A percentile compares a stretch with the other conserved stretches of the same genome.
Conservation (phyloP, 768 basidiomycete species). For the Rhizopogon sp. region DNA sequence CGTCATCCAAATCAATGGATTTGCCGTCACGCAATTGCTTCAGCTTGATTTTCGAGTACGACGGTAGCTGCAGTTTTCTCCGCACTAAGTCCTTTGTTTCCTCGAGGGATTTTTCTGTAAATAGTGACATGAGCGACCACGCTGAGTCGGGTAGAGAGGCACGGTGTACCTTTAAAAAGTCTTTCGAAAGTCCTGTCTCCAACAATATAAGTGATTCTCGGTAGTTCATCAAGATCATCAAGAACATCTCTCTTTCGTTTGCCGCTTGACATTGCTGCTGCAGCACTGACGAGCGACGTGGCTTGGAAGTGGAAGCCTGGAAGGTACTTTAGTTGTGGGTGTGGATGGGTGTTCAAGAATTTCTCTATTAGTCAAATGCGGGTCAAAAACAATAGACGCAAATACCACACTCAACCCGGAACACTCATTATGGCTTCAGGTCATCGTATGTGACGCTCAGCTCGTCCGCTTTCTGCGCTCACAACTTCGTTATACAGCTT, state of each 20-base stretch:
- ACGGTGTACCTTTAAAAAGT: slow-evolving; percentile 38
- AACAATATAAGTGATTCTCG: slow-evolving; percentile 34
- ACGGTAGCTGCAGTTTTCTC: slow-evolving; percentile 52
- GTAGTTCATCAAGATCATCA: slow-evolving; percentile 10
- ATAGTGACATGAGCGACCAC: slow-evolving; percentile 2
- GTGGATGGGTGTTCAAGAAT: not conserved
- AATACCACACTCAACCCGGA: slow-evolving; percentile 16
- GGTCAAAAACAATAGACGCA: slow-evolving; percentile 16
- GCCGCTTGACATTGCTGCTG: slow-evolving; percentile 11
- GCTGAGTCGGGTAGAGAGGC: not conserved
- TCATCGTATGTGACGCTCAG: slow-evolving; percentile 17
- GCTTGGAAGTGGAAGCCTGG: not conserved
- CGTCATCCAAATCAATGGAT: slow-evolving; percentile 70
- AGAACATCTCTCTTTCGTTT: slow-evolving; percentile 20
- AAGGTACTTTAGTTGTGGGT: not conserved
- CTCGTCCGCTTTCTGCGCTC: slow-evolving; percentile 1
- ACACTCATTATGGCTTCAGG: slow-evolving; percentile 28
- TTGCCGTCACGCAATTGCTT: slow-evolving; percentile 50
- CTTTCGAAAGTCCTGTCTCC: slow-evolving; percentile 33
- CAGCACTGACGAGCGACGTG: slow-evolving; percentile 5
- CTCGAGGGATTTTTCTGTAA: slow-evolving; percentile 54
- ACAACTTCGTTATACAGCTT: slow-evolving; percentile 30
- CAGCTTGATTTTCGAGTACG: slow-evolving; percentile 31
- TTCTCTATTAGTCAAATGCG: not conserved
- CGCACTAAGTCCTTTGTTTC: slow-evolving; percentile 55